Evolutionary conservation across 192 early-diverging fungal genomes (phyloP), one percentile per base, ranked within the genome.

Genomic region (Funneliformis mosseae): DNA sequence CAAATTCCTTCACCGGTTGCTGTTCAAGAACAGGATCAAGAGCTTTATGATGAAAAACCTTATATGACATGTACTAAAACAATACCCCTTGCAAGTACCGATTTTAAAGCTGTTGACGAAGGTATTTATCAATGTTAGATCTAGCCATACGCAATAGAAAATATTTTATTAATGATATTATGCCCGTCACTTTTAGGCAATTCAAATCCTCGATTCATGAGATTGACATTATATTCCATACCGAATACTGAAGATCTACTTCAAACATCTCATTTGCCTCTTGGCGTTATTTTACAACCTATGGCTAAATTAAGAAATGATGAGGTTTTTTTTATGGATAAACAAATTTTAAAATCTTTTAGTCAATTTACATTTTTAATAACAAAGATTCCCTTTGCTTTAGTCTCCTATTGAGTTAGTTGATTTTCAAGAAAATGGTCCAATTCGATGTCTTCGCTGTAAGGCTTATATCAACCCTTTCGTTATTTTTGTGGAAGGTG

Each of bases 381-480:
- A 70, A 81, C 64, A 64, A 42, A 2, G 66, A 5, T 28, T 11
- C 16, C 62, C 39, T 28, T 33, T 55, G 14, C 38, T 14, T 43
- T 78, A 84, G 86, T 85, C 89, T 18, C 94, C 94, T 1, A 86
- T 98, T 8, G 89, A 92, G 41, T 83, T 94, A 21, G 93, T 97
- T 42, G 93, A 96, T 74, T 93, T 93, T 87, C 97, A 95, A 43
- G 91, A 93, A 28, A 82, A 88, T 8, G 98, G 97, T 0, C 98
- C 98, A 4, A 84, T 94, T 59, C 92, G 98, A 50, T 99, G 98
- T 84, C 82, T 88, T 70, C 92, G 97, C 5, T 99, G 98, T 89
- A 94, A 94, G 61, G 95, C 92, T 3, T 99, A 99, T 82, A 90
- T 98, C 80, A 99, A 99, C 83, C 95, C 96, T 16, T 92, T 90